A percentile compares a stretch with the other conserved stretches of the same genome.
These are phyloP conservation scores for Colletotrichum euphorbiae DNA, from an alignment of 2,329 filamentous ascomycete species.

Conservation along the genomic window DNA sequence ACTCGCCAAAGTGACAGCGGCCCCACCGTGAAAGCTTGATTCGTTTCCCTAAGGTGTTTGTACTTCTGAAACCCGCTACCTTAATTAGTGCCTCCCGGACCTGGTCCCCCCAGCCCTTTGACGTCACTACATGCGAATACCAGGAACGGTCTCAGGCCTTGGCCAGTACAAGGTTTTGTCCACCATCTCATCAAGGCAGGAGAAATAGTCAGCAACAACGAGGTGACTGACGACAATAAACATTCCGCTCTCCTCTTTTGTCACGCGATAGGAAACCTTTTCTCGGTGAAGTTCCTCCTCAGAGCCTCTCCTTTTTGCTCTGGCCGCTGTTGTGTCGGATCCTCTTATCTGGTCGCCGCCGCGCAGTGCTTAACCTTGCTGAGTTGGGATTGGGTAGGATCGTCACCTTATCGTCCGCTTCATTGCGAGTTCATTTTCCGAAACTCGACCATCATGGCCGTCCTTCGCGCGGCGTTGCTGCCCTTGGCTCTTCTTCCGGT, in stretches of 20 bases:
- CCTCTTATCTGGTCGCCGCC: neutral
- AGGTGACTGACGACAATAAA: neutral
- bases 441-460: conserved; percentile 11
- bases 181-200: conserved; percentile 17
- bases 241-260: neutral
- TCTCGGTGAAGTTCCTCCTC: neutral
- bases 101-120: conserved; percentile 22
- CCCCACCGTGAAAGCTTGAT: conserved; percentile 34
- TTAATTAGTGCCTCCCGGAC: conserved; percentile 20
- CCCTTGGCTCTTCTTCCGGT: conserved; percentile 34
- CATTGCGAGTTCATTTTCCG: neutral
- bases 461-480: conserved; percentile 23
- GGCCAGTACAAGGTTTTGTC: conserved; percentile 23
- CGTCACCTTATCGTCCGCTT: neutral
- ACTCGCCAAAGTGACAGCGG: conserved; percentile 16
- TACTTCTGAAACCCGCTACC: conserved; percentile 36
- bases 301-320: neutral
- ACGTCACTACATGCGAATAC: conserved; percentile 27
- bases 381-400: neutral
- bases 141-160: conserved; percentile 8
- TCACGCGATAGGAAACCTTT: neutral
- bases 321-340: conserved; percentile 3
- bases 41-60: conserved; percentile 16
- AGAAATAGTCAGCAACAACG: conserved; percentile 24
- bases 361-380: neutral